phyloP scores from a whole-genome alignment of 2,329 filamentous ascomycete genomes.

The Hypoxylon sp. region DNA sequence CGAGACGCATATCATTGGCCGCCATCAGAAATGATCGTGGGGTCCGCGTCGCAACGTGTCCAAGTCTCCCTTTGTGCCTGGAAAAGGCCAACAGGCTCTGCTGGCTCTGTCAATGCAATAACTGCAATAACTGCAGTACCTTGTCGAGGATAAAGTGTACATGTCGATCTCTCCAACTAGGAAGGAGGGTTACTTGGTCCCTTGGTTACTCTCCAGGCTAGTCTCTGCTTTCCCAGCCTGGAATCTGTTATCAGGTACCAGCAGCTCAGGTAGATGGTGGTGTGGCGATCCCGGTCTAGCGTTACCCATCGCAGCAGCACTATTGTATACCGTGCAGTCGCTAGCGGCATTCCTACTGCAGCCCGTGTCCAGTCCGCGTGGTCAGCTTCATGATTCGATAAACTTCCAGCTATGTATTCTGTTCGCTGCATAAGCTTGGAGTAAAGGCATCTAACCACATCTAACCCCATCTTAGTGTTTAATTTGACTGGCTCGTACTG shows the following conservation, averaged over 20 bases:
- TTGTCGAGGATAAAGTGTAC: conserved; percentile 47
- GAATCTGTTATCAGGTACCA: conserved; percentile 48
- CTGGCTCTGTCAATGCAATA: conserved; percentile 33
- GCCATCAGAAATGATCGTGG: conserved; percentile 39
- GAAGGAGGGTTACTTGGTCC: conserved; percentile 44
- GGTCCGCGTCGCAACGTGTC: conserved; percentile 51
- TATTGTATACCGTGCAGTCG: conserved; percentile 52
- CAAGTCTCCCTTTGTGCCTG: conserved; percentile 46
- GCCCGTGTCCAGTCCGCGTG: conserved; percentile 46
- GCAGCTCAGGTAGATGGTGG: conserved; percentile 49
- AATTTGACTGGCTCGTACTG: conserved; percentile 28
- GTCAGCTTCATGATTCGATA: conserved; percentile 43
- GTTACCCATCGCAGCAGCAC: conserved; percentile 42
- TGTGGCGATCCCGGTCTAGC: conserved; percentile 48
- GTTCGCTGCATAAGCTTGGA: conserved; percentile 24
- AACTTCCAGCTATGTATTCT: conserved; percentile 43
- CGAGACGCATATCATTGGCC: conserved; percentile 44
- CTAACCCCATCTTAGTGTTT: conserved; percentile 16
- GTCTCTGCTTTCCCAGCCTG: conserved; percentile 18
- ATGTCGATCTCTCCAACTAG: conserved; percentile 42
- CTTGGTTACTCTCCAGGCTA: conserved; percentile 37
- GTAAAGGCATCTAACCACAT: conserved; percentile 21
- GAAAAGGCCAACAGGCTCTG: conserved; percentile 33
- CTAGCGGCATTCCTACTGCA: conserved; percentile 46
- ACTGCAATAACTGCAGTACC: conserved; percentile 45